These are phyloP conservation scores for Litsea cubeba DNA, from an alignment of 164 flowering plant genomes.

Conservation along the genomic window DNA sequence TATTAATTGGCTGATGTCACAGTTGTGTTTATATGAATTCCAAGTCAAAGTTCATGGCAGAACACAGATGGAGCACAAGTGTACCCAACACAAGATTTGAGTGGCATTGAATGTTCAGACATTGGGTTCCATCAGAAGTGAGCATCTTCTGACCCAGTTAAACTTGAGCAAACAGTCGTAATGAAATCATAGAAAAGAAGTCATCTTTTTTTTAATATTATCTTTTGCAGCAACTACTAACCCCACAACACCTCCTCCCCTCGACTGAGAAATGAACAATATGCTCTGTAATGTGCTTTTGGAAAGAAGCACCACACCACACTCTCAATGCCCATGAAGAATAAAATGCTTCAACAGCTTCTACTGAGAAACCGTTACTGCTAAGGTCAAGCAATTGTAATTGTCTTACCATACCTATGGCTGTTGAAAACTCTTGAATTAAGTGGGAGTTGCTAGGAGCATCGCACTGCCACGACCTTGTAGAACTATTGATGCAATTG, in stretches of 20 bases:
- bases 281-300: constrained; percentile 41
- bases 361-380: constrained; percentile 52
- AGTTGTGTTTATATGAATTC: no score
- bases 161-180: neutral
- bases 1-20: no score
- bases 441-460: constrained; percentile 23
- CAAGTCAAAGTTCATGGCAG: no score
- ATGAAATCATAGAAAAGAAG: neutral
- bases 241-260: constrained; percentile 56
- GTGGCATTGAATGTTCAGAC: no score
- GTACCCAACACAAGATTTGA: no score
- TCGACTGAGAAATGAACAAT: constrained; percentile 48
- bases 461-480: constrained; percentile 32
- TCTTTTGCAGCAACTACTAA: constrained; percentile 66
- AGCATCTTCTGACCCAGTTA: no score
- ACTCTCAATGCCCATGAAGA: constrained; percentile 52
- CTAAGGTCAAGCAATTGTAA: constrained; percentile 70
- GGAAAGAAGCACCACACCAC: constrained; percentile 23
- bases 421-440: constrained; percentile 47
- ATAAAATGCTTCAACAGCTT: constrained; percentile 44
- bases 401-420: constrained; percentile 47
- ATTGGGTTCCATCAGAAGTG: no score
- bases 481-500: constrained; percentile 36
- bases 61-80: no score
- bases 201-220: constrained; percentile 10